Base-by-base conservation (phyloP, 2,329 filamentous ascomycete genomes). In the Nannizziopsis barbatae region DNA sequence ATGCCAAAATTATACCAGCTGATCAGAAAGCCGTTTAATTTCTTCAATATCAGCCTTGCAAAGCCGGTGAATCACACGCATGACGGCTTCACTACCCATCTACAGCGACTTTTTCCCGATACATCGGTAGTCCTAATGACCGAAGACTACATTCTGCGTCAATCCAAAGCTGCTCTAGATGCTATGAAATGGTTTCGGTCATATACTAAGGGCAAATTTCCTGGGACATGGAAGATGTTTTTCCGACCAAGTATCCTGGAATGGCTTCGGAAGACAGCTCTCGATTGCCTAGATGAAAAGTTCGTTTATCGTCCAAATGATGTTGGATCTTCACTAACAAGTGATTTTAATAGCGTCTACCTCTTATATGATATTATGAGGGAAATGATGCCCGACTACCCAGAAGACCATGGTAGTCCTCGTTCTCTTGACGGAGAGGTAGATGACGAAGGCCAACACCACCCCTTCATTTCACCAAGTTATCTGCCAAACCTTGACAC, bases 91-190 rank as follows among this genome's bases (percentile, higher is more conserved):
- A 27, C 22, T 18, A 49, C 53, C 2, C 53, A 65, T 41, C 57
- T 64, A 20, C 58, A 66, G 50, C 61, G 63, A 11, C 52, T 71
- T 4, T 70, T 71, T 27, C 62, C 63, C 5, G 52, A 60, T 40
- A 67, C 67, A 6, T 56, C 54, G 7, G 62, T 63, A 1, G 59
- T 69, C 20, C 58, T 71, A 5, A 51, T 71, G 12, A 69, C 69
- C 1, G 67, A 70, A 50, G 67, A 68, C 39, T 56, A 66, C 10
- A 62, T 69, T 47, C 30, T 62, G 51, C 46, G 52, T 38, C 58
- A 65, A 6, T 56, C 61, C 0, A 53, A 60, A 14, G 56, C 50
- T 15, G 57, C 64, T 1, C 41, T 65, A 1, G 53, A 60, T 4
- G 58, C 68, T 2, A 49, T 71, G n/a, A 52, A 52, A 12, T 70